Conservation (phyloP, 495 filamentous ascomycete species). For the Hyaloscypha variabilis region DNA sequence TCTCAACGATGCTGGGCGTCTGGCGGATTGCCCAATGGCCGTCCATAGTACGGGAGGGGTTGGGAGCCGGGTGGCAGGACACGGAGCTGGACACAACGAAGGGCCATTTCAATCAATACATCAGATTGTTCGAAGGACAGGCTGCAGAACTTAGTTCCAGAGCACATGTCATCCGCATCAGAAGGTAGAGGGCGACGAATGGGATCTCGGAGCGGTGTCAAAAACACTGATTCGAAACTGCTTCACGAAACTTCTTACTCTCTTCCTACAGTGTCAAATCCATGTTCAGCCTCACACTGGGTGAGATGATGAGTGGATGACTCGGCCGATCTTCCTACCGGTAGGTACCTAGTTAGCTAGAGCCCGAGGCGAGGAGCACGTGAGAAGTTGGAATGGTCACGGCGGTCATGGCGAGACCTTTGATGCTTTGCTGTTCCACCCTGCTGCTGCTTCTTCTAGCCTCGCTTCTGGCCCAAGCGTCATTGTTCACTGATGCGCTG, state of each 20-base stretch:
- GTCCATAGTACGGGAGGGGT: neutral
- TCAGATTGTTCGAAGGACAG: neutral
- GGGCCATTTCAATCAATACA: neutral
- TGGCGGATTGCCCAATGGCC: neutral
- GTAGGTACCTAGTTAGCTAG: too few species aligned
- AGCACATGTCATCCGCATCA: neutral
- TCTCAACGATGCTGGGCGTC: neutral
- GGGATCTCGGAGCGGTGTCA: neutral
- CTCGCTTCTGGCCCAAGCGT: neutral
- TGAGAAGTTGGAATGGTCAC: neutral
- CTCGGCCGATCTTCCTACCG: neutral
- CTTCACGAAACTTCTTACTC: neutral
- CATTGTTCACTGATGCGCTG: neutral
- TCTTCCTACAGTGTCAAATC: too few species aligned
- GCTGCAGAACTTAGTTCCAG: neutral
- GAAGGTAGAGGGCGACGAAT: neutral
- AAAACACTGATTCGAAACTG: neutral
- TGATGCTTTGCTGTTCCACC: neutral
- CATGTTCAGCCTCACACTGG: neutral
- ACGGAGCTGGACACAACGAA: neutral
- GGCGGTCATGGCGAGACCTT: neutral
- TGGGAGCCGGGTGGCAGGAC: neutral
- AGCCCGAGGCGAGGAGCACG: neutral
- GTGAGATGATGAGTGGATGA: neutral
- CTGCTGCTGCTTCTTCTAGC: neutral